phyloP scores from a whole-genome alignment of 2,329 filamentous ascomycete species.

The Apiospora marii region DNA sequence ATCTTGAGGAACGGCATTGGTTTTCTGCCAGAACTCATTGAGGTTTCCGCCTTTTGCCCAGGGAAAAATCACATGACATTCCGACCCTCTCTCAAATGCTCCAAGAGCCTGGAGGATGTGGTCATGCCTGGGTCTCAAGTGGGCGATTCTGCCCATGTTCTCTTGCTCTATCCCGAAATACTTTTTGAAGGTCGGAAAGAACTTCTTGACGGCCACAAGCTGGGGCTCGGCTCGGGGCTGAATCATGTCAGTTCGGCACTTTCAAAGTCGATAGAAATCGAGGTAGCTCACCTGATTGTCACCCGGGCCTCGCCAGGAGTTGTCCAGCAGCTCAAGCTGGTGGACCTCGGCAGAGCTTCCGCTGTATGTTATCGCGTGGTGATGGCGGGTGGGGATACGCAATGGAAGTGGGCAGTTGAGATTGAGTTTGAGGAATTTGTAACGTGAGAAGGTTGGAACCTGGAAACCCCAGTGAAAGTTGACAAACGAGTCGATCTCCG shows the following conservation, averaged over 20 bases:
- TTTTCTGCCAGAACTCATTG: constrained; percentile 22
- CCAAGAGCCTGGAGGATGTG: constrained; percentile 30
- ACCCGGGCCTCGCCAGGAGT: not conserved
- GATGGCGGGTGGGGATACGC: too few relatives aligned
- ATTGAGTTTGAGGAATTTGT: too few relatives aligned
- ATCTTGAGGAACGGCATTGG: not conserved
- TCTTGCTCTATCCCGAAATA: not conserved
- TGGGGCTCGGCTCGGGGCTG: not conserved
- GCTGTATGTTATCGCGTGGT: too few relatives aligned
- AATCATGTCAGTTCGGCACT: not conserved
- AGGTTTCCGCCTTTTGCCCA: constrained; percentile 26
- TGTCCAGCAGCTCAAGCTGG: too few relatives aligned
- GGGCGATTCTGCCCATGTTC: not conserved
- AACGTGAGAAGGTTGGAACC: too few relatives aligned
- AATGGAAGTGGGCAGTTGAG: too few relatives aligned
- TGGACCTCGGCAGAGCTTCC: too few relatives aligned
- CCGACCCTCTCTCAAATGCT: constrained; percentile 18
- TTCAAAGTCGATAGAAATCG: not conserved
- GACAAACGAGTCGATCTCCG: too few relatives aligned
- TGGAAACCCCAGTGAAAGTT: too few relatives aligned
- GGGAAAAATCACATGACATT: constrained; percentile 29
- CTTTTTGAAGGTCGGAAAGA: not conserved
- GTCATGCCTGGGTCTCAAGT: not conserved
- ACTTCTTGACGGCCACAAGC: not conserved
- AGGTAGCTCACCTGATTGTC: not conserved